phyloP scores from a whole-genome alignment of 179 eudicot genomes.

The Silene vulgaris region DNA sequence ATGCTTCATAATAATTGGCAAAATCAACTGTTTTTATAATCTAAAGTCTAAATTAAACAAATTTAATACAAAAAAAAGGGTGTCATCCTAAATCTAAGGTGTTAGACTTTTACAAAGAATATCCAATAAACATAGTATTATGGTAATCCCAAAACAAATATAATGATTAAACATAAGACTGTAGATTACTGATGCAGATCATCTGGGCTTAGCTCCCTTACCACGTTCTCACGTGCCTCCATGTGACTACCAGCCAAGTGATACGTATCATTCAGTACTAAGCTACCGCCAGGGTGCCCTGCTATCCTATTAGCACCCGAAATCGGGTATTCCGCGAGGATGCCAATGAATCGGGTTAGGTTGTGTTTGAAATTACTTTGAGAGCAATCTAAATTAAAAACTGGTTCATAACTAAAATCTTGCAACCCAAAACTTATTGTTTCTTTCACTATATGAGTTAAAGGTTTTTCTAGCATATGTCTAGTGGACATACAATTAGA shows the following conservation, averaged over 20 bases:
- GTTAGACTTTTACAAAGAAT: not conserved
- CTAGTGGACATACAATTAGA: too few species aligned
- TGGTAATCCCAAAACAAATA: not conserved
- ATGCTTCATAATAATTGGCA: not conserved
- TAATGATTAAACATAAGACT: not conserved
- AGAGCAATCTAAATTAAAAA: too few species aligned
- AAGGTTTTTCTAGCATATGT: too few species aligned
- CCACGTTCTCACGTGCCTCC: constrained; percentile 39
- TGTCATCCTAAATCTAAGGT: constrained; percentile 10
- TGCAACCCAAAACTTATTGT: too few species aligned
- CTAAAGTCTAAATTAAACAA: not conserved
- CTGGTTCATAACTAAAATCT: too few species aligned
- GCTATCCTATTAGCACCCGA: too few species aligned
- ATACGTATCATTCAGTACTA: constrained; percentile 24
- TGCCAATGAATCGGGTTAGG: too few species aligned
- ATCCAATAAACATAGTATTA: constrained; percentile 5
- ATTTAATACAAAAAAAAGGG: not conserved
- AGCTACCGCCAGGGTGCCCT: not conserved
- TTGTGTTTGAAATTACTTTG: too few species aligned
- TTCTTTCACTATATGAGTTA: too few species aligned
- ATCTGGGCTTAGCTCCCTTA: constrained; percentile 24
- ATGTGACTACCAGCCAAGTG: constrained; percentile 27
- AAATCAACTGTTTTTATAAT: constrained; percentile 8
- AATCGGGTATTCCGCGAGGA: too few species aligned
- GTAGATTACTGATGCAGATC: constrained; percentile 12